Evolutionary conservation across 169 alveolate species (phyloP).

Genomic region (Eimeria praecox): DNA sequence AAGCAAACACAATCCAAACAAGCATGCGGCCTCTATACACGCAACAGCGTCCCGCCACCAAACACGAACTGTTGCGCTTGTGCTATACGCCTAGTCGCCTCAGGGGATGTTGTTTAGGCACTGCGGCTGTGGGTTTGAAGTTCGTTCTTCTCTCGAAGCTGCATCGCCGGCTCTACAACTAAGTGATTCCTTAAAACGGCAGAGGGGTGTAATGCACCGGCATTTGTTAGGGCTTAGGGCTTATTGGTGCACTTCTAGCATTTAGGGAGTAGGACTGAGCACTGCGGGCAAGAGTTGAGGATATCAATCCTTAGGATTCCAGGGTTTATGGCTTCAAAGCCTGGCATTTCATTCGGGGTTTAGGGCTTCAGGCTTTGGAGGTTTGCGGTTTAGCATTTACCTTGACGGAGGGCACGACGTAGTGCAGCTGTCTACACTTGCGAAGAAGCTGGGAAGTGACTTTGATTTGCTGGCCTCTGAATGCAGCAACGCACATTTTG

Average conservation of each 20-base stretch:
- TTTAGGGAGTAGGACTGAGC: too few relatives aligned
- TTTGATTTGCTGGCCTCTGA: conserved; percentile 99
- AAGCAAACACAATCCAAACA: neutral
- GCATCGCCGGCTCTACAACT: too few relatives aligned
- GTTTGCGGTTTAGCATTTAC: conserved; percentile 5
- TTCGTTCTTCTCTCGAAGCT: neutral
- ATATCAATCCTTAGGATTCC: too few relatives aligned
- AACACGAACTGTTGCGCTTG: neutral
- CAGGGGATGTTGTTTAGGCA: neutral
- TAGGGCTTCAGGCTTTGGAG: neutral
- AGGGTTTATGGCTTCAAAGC: too few relatives aligned
- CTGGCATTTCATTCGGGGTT: too few relatives aligned
- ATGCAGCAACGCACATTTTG: conserved; percentile 72
- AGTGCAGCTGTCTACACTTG: conserved; percentile 51
- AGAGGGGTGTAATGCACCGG: too few relatives aligned
- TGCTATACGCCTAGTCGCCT: neutral
- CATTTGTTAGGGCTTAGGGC: too few relatives aligned
- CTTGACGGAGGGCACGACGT: conserved; percentile 77
- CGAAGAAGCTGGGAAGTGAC: conserved; percentile 95
- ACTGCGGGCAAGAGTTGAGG: too few relatives aligned
- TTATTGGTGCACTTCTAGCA: too few relatives aligned
- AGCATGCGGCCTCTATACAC: neutral
- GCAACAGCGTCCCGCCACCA: neutral
- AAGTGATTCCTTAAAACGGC: too few relatives aligned
- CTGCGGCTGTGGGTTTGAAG: neutral